These are phyloP conservation scores for Populus trichocarpa DNA, from an alignment of 441 rosid genomes.

Conservation along the genomic window DNA sequence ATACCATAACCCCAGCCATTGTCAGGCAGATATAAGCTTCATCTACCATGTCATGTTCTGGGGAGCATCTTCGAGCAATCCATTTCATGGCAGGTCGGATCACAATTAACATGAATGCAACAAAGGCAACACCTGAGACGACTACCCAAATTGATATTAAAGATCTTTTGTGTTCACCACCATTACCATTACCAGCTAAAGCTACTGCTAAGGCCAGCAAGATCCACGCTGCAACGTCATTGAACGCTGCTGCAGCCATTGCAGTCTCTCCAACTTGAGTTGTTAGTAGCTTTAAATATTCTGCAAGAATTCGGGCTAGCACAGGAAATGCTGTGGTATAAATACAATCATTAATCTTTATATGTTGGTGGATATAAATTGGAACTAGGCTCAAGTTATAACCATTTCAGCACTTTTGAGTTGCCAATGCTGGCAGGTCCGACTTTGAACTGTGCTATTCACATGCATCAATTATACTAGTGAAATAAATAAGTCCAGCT, in stretches of 20 bases:
- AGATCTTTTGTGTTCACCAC: constrained; percentile 19
- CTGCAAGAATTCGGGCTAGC: constrained; percentile 25
- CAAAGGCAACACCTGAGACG: constrained; percentile 25
- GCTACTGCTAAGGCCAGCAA: constrained; percentile 27
- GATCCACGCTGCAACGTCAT: constrained; percentile 32
- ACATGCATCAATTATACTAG: too few relatives aligned
- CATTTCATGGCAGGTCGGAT: constrained; percentile 28
- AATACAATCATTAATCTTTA: too few relatives aligned
- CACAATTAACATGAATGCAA: constrained; percentile 24
- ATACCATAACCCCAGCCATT: constrained; percentile 13
- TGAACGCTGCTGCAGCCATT: constrained; percentile 38
- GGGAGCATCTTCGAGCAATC: constrained; percentile 10
- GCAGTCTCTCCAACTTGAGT: constrained; percentile 28
- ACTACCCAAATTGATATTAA: constrained; percentile 27
- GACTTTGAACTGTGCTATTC: too few relatives aligned
- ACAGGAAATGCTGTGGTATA: constrained; percentile 6
- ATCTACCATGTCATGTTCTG: not conserved
- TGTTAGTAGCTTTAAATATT: constrained; percentile 14
- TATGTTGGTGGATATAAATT: too few relatives aligned
- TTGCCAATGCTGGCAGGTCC: not conserved
- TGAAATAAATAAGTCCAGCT: not conserved
- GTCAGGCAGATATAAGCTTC: constrained; percentile 15
- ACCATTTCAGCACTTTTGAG: not conserved
- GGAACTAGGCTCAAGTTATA: not conserved
- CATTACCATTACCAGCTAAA: constrained; percentile 15